Conservation (phyloP, 345 rosid species). For the Eutrema heterophyllum region DNA sequence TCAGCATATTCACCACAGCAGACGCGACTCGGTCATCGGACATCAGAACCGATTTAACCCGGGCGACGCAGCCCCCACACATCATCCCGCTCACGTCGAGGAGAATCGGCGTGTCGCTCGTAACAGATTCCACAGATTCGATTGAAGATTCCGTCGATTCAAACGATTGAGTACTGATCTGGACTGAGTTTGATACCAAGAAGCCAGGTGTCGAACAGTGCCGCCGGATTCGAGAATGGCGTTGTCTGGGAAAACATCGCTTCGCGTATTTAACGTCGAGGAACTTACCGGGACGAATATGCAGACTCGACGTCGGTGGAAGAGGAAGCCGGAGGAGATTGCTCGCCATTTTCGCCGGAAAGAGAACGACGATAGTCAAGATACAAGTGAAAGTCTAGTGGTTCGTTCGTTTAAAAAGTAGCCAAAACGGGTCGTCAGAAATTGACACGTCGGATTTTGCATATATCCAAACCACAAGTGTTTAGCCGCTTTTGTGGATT, state of each 20-base stretch:
- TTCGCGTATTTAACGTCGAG: conserved; percentile 18
- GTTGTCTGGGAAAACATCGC: conserved; percentile 21
- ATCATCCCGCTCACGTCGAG: conserved; percentile 87
- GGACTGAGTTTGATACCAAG: conserved; percentile 42
- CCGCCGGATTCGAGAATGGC: conserved; percentile 21
- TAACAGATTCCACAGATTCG: conserved; percentile 7
- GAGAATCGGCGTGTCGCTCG: conserved; percentile 45
- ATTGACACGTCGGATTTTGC: conserved; percentile 29
- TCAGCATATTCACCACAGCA: conserved; percentile 82
- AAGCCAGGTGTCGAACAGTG: conserved; percentile 19
- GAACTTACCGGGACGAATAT: conserved; percentile 12
- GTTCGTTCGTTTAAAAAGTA: conserved; percentile 11
- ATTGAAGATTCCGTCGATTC: conserved; percentile 19
- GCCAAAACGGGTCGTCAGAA: not conserved
- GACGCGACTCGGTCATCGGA: conserved; percentile 81
- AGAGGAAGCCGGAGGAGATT: conserved; percentile 40
- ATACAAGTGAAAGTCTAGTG: conserved; percentile 11
- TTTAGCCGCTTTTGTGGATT: not conserved
- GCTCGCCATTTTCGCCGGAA: conserved; percentile 39
- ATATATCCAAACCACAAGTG: conserved; percentile 9
- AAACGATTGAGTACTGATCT: conserved; percentile 37
- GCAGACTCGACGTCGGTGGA: conserved; percentile 32
- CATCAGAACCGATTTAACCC: conserved; percentile 68
- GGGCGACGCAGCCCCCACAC: conserved; percentile 91
- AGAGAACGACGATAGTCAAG: not conserved